Conservation (phyloP, 2,329 filamentous ascomycete genomes). For the Sodiomyces alkalinus region DNA sequence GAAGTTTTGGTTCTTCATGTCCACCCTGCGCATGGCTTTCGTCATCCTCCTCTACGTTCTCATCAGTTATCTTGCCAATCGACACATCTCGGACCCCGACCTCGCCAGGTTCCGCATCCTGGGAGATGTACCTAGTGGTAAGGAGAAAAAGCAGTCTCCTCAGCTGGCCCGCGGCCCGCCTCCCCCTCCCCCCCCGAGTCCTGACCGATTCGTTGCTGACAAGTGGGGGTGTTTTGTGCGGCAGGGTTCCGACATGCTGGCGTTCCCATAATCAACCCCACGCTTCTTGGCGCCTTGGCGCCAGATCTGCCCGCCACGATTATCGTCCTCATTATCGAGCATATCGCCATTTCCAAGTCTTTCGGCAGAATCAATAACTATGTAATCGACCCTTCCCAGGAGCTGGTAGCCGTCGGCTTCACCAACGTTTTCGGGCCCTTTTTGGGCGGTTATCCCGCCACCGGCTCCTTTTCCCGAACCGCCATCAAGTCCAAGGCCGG, state of each 20-base stretch:
- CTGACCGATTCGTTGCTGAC: too few species aligned
- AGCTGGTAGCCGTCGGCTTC: slow-evolving; percentile 63
- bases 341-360: slow-evolving; percentile 73
- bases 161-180: too few species aligned
- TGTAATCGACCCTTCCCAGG: slow-evolving; percentile 63
- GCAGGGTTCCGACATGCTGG: slow-evolving; percentile 54
- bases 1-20: slow-evolving; percentile 65
- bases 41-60: slow-evolving; percentile 69
- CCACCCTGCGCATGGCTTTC: slow-evolving; percentile 64
- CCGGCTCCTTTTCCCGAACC: slow-evolving; percentile 44
- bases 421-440: slow-evolving; percentile 64
- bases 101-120: slow-evolving; percentile 49
- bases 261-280: slow-evolving; percentile 44
- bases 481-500: slow-evolving; percentile 77
- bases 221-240: too few species aligned
- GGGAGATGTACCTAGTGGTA: slow-evolving; percentile 53
- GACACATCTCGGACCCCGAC: slow-evolving; percentile 32
- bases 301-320: slow-evolving; percentile 56
- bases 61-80: slow-evolving; percentile 58
- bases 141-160: too few species aligned
- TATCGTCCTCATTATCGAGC: slow-evolving; percentile 68
- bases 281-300: slow-evolving; percentile 47
- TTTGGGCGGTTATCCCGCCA: slow-evolving; percentile 38
- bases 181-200: too few species aligned
- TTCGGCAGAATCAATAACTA: slow-evolving; percentile 72